Evolutionary conservation across 306 rosid species (phyloP).

Genomic region (Prosopis cineraria): DNA sequence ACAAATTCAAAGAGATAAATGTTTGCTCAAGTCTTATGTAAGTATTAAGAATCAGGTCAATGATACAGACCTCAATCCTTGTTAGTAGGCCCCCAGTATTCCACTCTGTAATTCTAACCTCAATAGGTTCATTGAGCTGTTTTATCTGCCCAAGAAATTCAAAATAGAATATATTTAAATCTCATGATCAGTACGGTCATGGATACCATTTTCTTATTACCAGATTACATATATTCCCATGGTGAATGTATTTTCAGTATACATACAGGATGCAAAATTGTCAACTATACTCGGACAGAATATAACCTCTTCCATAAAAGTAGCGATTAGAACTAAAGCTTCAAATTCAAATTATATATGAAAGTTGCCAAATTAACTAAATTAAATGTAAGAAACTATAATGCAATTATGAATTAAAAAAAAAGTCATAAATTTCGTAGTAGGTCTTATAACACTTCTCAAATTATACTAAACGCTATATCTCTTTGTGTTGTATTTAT

Average conservation of each 20-base stretch:
- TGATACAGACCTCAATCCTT: conserved; percentile 77
- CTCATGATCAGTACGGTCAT: conserved; percentile 27
- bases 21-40: conserved; percentile 12
- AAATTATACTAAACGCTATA: not conserved
- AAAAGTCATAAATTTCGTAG: not conserved
- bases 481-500: not conserved
- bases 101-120: conserved; percentile 90
- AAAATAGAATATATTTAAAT: conserved; percentile 28
- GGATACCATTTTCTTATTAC: not conserved
- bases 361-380: conserved; percentile 29
- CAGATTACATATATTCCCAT: conserved; percentile 8
- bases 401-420: not conserved
- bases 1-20: conserved; percentile 29
- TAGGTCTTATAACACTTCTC: not conserved
- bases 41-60: conserved; percentile 22
- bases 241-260: conserved; percentile 3
- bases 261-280: conserved; percentile 1
- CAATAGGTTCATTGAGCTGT: conserved; percentile 75
- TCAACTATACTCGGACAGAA: conserved; percentile 12
- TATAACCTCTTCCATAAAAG: conserved; percentile 18
- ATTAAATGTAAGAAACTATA: conserved; percentile 8
- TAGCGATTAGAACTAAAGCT: conserved; percentile 26
- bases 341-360: conserved; percentile 23
- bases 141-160: conserved; percentile 67
- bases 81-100: conserved; percentile 91